A percentile compares a stretch with the other conserved stretches of the same genome.
These are phyloP conservation scores for Pseudohalonectria lignicola DNA, from an alignment of 2,329 filamentous ascomycete genomes.

Conservation along the genomic window DNA sequence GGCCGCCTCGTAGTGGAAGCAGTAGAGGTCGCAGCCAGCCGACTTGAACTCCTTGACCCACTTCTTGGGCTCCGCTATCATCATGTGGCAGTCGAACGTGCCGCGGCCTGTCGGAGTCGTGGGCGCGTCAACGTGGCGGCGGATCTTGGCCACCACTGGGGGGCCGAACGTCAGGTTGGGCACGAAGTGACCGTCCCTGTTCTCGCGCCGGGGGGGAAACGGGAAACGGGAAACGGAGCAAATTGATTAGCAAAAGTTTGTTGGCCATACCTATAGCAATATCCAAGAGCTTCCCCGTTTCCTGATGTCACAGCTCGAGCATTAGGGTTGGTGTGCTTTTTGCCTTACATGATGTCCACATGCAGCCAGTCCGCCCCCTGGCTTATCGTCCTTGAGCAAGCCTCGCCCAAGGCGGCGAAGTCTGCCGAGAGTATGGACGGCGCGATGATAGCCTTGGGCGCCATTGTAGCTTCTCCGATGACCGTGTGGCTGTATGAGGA, in stretches of 20 bases:
- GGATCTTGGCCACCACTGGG: conserved; percentile 89
- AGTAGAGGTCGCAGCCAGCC: conserved; percentile 96
- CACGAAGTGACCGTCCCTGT: conserved; percentile 95
- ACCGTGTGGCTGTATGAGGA: no score
- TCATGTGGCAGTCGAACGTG: conserved; percentile 99
- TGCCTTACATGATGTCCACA: conserved; percentile 76
- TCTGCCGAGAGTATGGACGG: conserved; percentile 97
- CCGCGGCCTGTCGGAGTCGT: conserved; percentile 60
- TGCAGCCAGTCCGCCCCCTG: conserved; percentile 89
- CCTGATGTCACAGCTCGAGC: no score
- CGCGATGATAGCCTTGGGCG: conserved; percentile 86
- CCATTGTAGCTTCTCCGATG: no score
- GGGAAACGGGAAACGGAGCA: no score
- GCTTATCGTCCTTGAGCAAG: conserved; percentile 76
- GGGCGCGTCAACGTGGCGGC: conserved; percentile 67
- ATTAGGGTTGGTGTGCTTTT: no score
- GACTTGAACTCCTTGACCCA: conserved; percentile 95
- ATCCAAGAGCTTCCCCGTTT: no score
- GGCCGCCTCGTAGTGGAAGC: conserved; percentile 98
- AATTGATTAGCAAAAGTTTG: no score
- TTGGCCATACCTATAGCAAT: no score
- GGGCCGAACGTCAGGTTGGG: conserved; percentile 97
- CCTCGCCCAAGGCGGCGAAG: conserved; percentile 79
- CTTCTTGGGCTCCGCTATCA: conserved; percentile 98
- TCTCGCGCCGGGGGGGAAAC: background rate